Conservation (phyloP, 148 eudicot species). For the Pharnaceum exiguum region DNA sequence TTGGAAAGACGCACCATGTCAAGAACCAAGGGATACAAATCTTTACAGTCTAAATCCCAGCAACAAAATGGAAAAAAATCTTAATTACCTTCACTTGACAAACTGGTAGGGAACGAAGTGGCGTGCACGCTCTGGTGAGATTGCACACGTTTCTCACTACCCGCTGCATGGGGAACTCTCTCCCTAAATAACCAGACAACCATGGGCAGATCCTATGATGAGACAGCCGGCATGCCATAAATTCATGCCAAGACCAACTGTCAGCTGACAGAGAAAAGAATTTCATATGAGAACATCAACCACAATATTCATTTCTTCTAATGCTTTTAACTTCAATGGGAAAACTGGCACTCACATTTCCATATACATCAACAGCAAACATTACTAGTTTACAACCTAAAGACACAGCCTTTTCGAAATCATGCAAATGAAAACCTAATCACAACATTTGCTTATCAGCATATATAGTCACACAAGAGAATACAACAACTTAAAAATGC, state of each 20-base stretch:
- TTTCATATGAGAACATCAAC: not conserved
- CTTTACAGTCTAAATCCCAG: not conserved
- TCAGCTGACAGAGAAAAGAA: not conserved
- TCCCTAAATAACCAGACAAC: slow-evolving; percentile 22
- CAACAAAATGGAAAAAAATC: too few species aligned
- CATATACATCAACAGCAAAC: too few species aligned
- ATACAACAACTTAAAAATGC: too few species aligned
- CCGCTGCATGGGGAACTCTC: slow-evolving; percentile 24
- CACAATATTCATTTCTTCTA: not conserved
- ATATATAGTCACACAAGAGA: too few species aligned
- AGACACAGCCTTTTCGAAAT: too few species aligned
- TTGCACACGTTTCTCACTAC: slow-evolving; percentile 20
- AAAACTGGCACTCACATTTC: too few species aligned
- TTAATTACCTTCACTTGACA: slow-evolving; percentile 36
- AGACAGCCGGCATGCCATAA: slow-evolving; percentile 23
- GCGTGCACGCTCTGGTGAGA: slow-evolving; percentile 8
- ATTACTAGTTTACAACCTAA: too few species aligned
- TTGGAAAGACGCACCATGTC: not conserved
- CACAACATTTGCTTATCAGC: too few species aligned
- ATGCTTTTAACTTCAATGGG: too few species aligned
- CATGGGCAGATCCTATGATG: slow-evolving; percentile 18
- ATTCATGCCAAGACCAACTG: slow-evolving; percentile 14
- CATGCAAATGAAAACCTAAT: too few species aligned
- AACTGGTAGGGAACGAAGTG: slow-evolving; percentile 21
- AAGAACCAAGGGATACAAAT: not conserved